phyloP scores from a whole-genome alignment of 345 rosid genomes.

The Populus pruinosa region DNA sequence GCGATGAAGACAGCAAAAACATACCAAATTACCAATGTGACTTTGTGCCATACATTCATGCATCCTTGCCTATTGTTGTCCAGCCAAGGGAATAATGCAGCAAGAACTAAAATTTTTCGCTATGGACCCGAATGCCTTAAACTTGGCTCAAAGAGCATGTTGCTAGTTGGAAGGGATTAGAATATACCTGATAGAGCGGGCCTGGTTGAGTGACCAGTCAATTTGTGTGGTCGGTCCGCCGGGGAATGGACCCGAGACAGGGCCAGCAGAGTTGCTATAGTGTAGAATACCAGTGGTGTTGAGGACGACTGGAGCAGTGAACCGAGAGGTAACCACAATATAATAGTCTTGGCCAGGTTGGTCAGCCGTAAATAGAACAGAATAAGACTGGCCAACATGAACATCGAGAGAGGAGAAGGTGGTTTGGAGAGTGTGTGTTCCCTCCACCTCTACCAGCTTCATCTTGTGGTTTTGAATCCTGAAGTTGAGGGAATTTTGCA shows the following conservation, averaged over 20 bases:
- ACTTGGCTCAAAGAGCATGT: background rate
- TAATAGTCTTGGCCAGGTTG: conserved; percentile 75
- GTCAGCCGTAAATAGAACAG: conserved; percentile 81
- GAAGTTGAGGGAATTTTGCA: conserved; percentile 65
- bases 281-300: conserved; percentile 80
- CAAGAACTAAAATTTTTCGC: no score
- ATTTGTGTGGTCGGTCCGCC: conserved; percentile 59
- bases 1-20: background rate
- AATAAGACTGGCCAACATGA: conserved; percentile 88
- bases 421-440: conserved; percentile 82
- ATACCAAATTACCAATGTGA: no score
- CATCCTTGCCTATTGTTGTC: no score
- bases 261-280: conserved; percentile 64
- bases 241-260: conserved; percentile 79
- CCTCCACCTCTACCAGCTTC: conserved; percentile 90
- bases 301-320: conserved; percentile 62
- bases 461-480: conserved; percentile 80
- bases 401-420: conserved; percentile 62
- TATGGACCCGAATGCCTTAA: no score
- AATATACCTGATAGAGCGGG: conserved; percentile 72
- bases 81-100: no score
- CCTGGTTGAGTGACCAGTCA: conserved; percentile 72
- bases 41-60: no score
- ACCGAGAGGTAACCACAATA: conserved; percentile 70
- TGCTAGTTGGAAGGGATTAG: background rate